Evolutionary conservation across 1,284 basidiomycete species (phyloP).

Genomic region (Chondrostereum purpureum): DNA sequence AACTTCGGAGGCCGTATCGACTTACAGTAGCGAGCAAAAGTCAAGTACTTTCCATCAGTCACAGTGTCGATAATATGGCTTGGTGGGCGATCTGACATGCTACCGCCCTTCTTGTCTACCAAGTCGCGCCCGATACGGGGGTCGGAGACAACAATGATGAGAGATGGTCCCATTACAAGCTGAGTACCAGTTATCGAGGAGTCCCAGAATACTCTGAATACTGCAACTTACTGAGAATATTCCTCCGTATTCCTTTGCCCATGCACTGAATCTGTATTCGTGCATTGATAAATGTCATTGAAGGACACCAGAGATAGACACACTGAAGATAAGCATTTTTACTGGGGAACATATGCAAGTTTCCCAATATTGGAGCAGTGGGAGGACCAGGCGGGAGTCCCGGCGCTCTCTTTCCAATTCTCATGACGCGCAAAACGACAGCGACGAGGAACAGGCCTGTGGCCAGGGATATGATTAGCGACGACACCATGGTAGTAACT

Average conservation of each 20-base stretch:
- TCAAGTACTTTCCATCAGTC: constrained; percentile 19
- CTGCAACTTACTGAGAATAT: constrained; percentile 2
- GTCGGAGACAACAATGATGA: constrained; percentile 22
- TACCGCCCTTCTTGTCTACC: constrained; percentile 19
- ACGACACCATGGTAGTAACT: neutral
- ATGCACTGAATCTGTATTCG: constrained; percentile 5
- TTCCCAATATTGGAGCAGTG: constrained; percentile 25
- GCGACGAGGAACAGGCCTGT: constrained; percentile 1
- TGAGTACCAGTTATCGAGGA: neutral
- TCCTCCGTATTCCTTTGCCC: constrained; percentile 2
- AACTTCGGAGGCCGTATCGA: neutral
- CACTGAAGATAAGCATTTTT: constrained; percentile 13
- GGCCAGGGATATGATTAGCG: neutral
- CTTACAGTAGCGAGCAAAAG: constrained; percentile 21
- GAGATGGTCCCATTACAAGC: constrained; percentile 21
- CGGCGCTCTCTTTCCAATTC: constrained; percentile 12
- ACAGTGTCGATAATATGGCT: constrained; percentile 19
- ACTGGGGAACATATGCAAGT: constrained; percentile 20
- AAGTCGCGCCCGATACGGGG: constrained; percentile 22
- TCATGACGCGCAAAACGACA: neutral
- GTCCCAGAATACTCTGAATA: neutral
- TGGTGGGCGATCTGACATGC: constrained; percentile 20
- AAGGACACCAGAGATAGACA: neutral
- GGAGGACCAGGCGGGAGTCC: constrained; percentile 25
- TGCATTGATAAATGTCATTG: neutral